Base-by-base conservation (phyloP, 148 eudicot genomes). In the Tetragonia tetragonoides region DNA sequence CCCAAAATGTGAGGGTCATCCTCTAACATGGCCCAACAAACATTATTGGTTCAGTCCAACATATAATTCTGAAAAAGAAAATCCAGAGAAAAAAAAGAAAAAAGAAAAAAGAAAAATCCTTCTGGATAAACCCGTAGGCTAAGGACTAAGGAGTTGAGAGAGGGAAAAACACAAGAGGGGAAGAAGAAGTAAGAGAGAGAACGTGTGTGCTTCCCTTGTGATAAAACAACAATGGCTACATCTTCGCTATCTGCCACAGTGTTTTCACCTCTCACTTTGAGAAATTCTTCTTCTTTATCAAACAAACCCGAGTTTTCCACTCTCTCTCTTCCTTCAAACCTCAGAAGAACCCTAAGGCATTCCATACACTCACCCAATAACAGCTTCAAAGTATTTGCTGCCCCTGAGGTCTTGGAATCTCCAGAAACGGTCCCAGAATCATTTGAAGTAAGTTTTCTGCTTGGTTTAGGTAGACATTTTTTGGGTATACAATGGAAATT, bases 351-450 rank as follows among this genome's bases (percentile, higher is more conserved):
- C 76, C 78, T 75, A 38, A 80, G 28, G 17, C 75, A n/a, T 61
- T 61, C 60, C 9, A 21, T 20, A 11, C 40, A 70, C 56, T 49
- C 38, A 18, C 6, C 41, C 51, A 60, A 3, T 7, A 60, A 17
- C 8, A 7, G 53, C 64, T 46, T 80, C 44, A 83, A 68, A 64
- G 79, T 86, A 71, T 81, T 83, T 78, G 85, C 90, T 78, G 84
- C 84, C 5, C 85, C 90, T 76, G 87, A 88, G 80, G 76, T 62
- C 41, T 76, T 86, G 81, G 85, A 79, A 3, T 41, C 85, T 18
- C 65, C 78, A 54, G 83, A 81, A 60, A 69, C 76, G 68, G 64
- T 21, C 40, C 12, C 81, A 0, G 79, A 82, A 18, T 73, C 83
- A 6, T 53, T 73, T 75, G 76, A 75, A 53, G 85, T 82, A 10